Evolutionary conservation across 2,329 filamentous ascomycete genomes (phyloP).

Genomic region (Colletotrichum trifolii): DNA sequence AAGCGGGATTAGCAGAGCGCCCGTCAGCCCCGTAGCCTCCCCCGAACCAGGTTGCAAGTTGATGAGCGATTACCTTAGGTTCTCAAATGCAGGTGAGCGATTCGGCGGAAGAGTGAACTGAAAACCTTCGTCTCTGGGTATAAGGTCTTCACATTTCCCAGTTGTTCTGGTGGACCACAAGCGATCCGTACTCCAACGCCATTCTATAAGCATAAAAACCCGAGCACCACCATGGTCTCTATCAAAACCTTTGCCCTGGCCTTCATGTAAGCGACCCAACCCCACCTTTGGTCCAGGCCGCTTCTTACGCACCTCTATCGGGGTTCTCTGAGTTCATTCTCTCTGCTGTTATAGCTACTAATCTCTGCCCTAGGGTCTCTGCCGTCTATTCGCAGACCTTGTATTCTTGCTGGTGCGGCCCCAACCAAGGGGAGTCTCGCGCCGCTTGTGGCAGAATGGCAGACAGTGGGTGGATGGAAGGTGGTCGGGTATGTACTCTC

Average conservation of each 20-base stretch:
- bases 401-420: conserved; percentile 10
- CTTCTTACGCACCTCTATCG: not conserved
- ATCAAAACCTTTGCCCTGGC: not conserved
- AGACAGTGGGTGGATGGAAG: conserved; percentile 7
- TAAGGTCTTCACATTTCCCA: too few species aligned
- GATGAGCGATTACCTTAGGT: too few species aligned
- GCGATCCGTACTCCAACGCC: too few species aligned
- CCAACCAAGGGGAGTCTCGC: not conserved
- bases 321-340: too few species aligned
- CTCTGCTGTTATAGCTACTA: not conserved
- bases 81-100: too few species aligned
- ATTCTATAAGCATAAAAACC: too few species aligned
- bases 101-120: too few species aligned
- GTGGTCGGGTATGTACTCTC: not conserved
- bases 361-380: conserved; percentile 1
- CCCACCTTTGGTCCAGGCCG: not conserved
- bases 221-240: not conserved
- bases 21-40: too few species aligned
- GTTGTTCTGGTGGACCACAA: too few species aligned
- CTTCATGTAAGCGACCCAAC: conserved; percentile 1
- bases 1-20: too few species aligned
- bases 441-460: not conserved
- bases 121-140: too few species aligned
- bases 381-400: not conserved
- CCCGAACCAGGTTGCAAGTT: too few species aligned